Evolutionary conservation across 768 basidiomycete species (phyloP).

Genomic region (Auricularia cornea): DNA sequence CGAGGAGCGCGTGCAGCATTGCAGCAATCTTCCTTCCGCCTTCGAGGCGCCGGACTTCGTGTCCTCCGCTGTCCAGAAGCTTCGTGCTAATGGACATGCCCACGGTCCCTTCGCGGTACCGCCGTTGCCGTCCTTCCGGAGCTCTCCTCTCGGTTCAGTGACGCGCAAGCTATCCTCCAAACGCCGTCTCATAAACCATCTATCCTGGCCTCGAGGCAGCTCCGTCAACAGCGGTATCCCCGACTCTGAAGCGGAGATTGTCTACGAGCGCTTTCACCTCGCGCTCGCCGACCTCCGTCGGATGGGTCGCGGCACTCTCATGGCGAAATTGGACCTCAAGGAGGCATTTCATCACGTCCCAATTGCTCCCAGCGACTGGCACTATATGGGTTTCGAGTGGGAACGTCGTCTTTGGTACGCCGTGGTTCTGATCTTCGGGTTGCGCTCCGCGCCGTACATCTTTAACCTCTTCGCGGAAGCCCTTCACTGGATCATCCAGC

Average conservation of each 20-base stretch:
- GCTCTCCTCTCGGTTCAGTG: no score
- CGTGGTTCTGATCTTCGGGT: constrained; percentile 27
- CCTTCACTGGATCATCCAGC: constrained; percentile 33
- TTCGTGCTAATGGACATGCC: no score
- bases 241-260: constrained; percentile 20
- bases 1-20: not conserved
- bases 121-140: no score
- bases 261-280: constrained; percentile 21
- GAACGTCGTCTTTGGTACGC: constrained; percentile 18
- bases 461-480: constrained; percentile 34
- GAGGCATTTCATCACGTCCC: constrained; percentile 30
- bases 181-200: not conserved
- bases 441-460: constrained; percentile 29
- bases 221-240: constrained; percentile 11
- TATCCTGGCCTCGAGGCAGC: not conserved
- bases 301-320: no score
- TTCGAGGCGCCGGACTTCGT: no score
- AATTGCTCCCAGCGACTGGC: constrained; percentile 22
- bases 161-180: no score
- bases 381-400: constrained; percentile 28
- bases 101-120: no score
- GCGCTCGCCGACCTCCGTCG: constrained; percentile 11
- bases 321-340: no score
- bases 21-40: not conserved
- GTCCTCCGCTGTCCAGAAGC: no score